Evolutionary conservation across 2,329 filamentous ascomycete species (phyloP).

Genomic region (Fusarium neocosmosporiellum): DNA sequence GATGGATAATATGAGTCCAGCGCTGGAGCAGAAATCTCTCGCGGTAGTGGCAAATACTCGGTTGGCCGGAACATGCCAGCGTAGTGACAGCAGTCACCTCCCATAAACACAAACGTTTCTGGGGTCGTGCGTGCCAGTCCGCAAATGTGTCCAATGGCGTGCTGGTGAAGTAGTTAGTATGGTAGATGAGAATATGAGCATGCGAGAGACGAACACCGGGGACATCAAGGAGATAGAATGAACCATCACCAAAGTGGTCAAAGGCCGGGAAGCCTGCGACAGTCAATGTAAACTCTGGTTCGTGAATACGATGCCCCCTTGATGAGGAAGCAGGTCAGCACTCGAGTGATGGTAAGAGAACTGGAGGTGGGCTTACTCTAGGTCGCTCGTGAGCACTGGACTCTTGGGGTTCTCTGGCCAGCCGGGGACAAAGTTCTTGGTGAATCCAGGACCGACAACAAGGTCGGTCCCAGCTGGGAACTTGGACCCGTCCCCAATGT

Average conservation of each 20-base stretch:
- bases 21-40: not conserved
- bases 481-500: not conserved
- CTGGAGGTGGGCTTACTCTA: not conserved
- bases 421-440: not conserved
- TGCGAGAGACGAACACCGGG: not conserved
- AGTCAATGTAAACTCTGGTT: not conserved
- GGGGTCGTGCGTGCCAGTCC: not conserved
- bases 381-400: not conserved
- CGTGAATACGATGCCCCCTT: not conserved
- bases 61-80: not conserved
- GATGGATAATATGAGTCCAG: not conserved
- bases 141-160: not conserved
- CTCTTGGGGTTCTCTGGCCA: not conserved
- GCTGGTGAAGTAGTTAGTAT: not conserved
- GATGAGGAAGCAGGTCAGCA: not conserved
- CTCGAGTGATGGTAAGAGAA: not conserved
- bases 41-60: not conserved
- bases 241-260: not conserved
- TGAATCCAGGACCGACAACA: not conserved
- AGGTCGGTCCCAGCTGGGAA: not conserved
- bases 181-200: not conserved
- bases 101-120: not conserved
- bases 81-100: not conserved
- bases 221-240: not conserved
- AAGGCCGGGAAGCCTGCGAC: not conserved